Base-by-base conservation (phyloP, 345 rosid genomes). In the Bruguiera sexangula region DNA sequence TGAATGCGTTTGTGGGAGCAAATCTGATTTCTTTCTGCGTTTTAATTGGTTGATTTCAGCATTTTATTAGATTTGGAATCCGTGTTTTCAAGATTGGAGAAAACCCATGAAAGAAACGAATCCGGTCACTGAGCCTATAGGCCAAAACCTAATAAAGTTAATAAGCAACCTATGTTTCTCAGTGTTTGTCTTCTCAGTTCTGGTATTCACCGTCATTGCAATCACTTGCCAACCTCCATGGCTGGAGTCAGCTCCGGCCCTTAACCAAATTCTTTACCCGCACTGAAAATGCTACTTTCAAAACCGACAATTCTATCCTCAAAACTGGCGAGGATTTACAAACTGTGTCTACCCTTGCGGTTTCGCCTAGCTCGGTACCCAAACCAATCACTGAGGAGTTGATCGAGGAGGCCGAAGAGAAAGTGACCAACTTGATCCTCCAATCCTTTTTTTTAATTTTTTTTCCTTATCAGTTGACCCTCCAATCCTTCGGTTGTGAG, bases 221-320 rank as follows among this genome's bases (percentile, higher is more conserved):
- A 82, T 90, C 78, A 92, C 96, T 29, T 92, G 88, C 78, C 96
- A 92, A 69, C 97, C 99, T 7, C 96, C 97, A 77, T 92, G 96
- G 96, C 92, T 92, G 36, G 89, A 95, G 66, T 88, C 98, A 9
- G 96, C 97, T 68, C 96, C 96, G 0, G 90, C 90, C 19, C 73
- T 95, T 92, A 11, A 84, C 96, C 26, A 87, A 82, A 56, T 87
- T 95, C 77, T 84, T 92, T 69, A 86, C 99, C 13, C 75, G 69
- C 64, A 79, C 73, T 50, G 88, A 88, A 65, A 90, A 95, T 67
- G 96, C 96, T 63, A 90, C 96, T 72, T 92, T 95, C 74, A 83
- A 86, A 72, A 82, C 69, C 68, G 99, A 95, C 73, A 76, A 79
- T 26, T 87, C 97, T 0, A 69, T 85, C 11, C 78, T 89, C 76